Conservation (phyloP, 2,329 filamentous ascomycete genomes). For the Metarhizium humberi region DNA sequence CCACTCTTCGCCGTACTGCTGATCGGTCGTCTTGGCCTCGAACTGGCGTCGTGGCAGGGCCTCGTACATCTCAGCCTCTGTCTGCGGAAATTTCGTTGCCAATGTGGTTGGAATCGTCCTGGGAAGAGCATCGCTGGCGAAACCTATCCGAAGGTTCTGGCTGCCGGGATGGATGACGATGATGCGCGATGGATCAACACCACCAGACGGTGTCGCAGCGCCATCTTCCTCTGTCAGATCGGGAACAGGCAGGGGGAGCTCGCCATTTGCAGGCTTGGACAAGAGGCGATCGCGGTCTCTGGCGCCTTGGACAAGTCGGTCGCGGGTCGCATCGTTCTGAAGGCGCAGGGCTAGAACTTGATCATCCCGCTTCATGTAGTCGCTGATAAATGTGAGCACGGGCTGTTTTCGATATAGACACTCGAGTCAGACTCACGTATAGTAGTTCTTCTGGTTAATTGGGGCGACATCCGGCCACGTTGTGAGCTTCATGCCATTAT, state of each 20-base stretch:
- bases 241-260: conserved; percentile 50
- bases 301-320: conserved; percentile 73
- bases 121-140: conserved; percentile 91
- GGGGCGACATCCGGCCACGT: conserved; percentile 87
- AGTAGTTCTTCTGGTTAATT: conserved; percentile 99
- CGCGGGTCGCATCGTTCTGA: conserved; percentile 77
- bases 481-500: conserved; percentile 95
- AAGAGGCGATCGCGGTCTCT: conserved; percentile 82
- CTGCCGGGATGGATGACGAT: conserved; percentile 94
- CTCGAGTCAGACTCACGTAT: conserved; percentile 59
- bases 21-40: conserved; percentile 55
- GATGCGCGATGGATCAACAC: conserved; percentile 72
- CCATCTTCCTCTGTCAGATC: conserved; percentile 51
- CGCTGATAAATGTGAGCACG: conserved; percentile 40
- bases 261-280: conserved; percentile 62
- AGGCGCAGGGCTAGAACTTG: conserved; percentile 84
- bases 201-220: conserved; percentile 45
- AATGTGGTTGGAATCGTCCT: conserved; percentile 92
- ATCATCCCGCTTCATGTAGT: conserved; percentile 97
- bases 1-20: conserved; percentile 81
- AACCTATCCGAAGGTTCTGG: conserved; percentile 87
- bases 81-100: conserved; percentile 66
- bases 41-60: conserved; percentile 65
- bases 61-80: conserved; percentile 75
- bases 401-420: background rate